These are phyloP conservation scores for Microthlaspi erraticum DNA, from an alignment of 345 rosid genomes.

Conservation along the genomic window DNA sequence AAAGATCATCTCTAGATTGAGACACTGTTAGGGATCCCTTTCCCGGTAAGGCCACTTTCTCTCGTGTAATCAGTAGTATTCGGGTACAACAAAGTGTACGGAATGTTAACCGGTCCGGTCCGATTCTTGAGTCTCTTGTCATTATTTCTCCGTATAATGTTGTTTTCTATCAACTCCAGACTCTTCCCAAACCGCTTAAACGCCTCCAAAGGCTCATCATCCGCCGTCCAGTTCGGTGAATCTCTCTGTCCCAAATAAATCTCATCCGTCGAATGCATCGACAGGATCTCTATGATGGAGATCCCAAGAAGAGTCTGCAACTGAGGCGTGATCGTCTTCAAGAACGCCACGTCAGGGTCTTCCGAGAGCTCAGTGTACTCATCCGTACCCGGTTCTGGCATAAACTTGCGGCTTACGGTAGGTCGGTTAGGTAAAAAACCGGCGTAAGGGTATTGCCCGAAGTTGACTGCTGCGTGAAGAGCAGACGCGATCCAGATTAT, in stretches of 20 bases:
- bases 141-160: slow-evolving; percentile 61
- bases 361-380: slow-evolving; percentile 66
- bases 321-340: slow-evolving; percentile 91
- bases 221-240: slow-evolving; percentile 70
- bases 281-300: slow-evolving; percentile 80
- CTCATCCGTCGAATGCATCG: slow-evolving; percentile 87
- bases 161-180: slow-evolving; percentile 62
- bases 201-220: slow-evolving; percentile 65
- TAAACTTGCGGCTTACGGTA: slow-evolving; percentile 82
- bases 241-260: slow-evolving; percentile 89
- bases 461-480: slow-evolving; percentile 93
- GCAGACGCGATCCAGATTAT: slow-evolving; percentile 95
- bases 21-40: slow-evolving; percentile 90
- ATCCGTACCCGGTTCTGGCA: slow-evolving; percentile 83
- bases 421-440: slow-evolving; percentile 98
- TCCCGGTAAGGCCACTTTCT: slow-evolving; percentile 76
- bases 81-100: slow-evolving; percentile 80
- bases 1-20: slow-evolving; percentile 56
- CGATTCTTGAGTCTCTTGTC: slow-evolving; percentile 71
- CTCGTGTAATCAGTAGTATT: slow-evolving; percentile 66
- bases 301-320: slow-evolving; percentile 84
- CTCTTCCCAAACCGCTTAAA: slow-evolving; percentile 64
- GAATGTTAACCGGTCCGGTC: slow-evolving; percentile 74
- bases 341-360: slow-evolving; percentile 62
- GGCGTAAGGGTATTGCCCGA: slow-evolving; percentile 94